Base-by-base conservation (phyloP, 352 stramenopile species). In the Phytopythium boreale region DNA sequence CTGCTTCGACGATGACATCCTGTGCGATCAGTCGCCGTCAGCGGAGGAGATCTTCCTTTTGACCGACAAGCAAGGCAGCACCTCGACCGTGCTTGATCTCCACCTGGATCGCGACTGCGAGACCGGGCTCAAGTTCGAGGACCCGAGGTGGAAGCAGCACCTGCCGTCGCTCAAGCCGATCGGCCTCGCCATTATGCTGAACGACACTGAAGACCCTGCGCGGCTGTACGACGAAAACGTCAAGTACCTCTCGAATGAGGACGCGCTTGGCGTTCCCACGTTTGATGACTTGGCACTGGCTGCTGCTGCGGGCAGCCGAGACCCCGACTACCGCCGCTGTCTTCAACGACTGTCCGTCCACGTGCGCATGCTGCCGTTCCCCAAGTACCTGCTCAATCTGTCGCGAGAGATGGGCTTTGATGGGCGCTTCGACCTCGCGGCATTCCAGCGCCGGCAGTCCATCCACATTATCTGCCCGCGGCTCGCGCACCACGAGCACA, bases 31-130 rank as follows among this genome's bases (percentile, higher is more conserved):
- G 64, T 72, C 84, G 15, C 82, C 87, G 26, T 90, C 77, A 0
- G 82, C 87, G 8, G 87, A 96, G 69, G 87, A 96, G 62, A 90
- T 96, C 47, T 96, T 93, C 47, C 61, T 96, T 24, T 68, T 94
- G 5, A 94, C 82, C 50, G 84, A 96, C 57, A 90, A 90, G 55
- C 72, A 80, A 37, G 70, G 70, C 41, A 79, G 71, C 51, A 69
- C 29, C 4, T 67, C 74, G 12, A 93, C 80, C 0, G 85, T 96
- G n/a, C 59, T 96, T 27, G 87, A 96, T 53, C 50, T 96, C 12
- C 85, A 94, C 50, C 75, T 81, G 1, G 87, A 96, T 47, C 74
- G 79, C 14, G 55, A 84, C 56, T 91, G 84, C 47, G 75, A 87
- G 41, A 96, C 87, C 10, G 85, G 85, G 24, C 62, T 94, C 24